Percentiles rank a stretch among this genome's conserved stretches.
Evolutionary conservation across 139 green algal species (phyloP).

Genomic region (Choricystis sp.): DNA sequence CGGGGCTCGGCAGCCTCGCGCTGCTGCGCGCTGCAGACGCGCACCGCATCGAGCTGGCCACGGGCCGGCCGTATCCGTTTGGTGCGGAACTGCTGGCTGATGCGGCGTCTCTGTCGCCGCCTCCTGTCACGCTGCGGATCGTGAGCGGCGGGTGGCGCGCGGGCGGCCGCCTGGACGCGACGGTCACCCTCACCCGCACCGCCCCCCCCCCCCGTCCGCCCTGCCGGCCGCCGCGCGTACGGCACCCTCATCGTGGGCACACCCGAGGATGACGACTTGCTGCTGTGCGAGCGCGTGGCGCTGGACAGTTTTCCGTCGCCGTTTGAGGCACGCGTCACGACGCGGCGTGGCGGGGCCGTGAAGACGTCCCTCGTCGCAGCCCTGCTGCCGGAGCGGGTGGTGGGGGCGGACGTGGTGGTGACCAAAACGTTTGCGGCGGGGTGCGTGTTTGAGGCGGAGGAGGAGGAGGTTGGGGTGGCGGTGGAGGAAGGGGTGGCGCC

Average conservation of each 20-base stretch:
- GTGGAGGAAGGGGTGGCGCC: too few relatives aligned
- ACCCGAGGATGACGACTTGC: constrained; percentile 38
- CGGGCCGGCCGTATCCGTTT: constrained; percentile 48
- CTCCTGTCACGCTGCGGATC: neutral
- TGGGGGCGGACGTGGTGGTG: constrained; percentile 25
- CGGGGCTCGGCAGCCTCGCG: constrained; percentile 25
- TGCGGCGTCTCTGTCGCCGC: neutral
- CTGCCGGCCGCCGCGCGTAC: neutral
- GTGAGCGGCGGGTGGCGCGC: constrained; percentile 19
- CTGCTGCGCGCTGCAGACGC: constrained; percentile 29
- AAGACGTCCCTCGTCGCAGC: constrained; percentile 19
- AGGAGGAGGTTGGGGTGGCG: too few relatives aligned
- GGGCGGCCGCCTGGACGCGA: constrained; percentile 9
- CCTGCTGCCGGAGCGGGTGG: constrained; percentile 22
- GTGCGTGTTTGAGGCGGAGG: too few relatives aligned
- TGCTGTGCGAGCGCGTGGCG: constrained; percentile 28
- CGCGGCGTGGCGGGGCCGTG: neutral
- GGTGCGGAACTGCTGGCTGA: constrained; percentile 2
- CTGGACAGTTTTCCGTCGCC: constrained; percentile 43
- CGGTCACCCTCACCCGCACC: constrained; percentile 7
- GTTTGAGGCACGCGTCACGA: constrained; percentile 3
- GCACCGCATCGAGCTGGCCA: constrained; percentile 31
- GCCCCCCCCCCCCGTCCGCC: neutral
- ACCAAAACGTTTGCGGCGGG: neutral
- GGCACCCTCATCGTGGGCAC: constrained; percentile 43